Percentiles rank a stretch among this genome's conserved stretches.
Conservation (phyloP, 2,329 filamentous ascomycete genomes). For the Trichoderma sp. region DNA sequence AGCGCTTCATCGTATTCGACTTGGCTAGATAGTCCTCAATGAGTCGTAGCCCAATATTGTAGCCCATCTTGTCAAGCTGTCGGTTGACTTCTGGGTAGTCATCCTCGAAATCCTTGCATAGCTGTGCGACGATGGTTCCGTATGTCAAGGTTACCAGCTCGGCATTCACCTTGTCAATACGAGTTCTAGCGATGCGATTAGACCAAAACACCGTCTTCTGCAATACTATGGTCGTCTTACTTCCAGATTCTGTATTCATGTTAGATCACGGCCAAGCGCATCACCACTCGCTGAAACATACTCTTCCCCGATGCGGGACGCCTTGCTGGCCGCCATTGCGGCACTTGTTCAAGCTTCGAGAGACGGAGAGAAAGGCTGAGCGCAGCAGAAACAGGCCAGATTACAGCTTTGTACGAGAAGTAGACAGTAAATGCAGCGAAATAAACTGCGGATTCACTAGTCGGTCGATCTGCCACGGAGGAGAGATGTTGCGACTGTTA, state of each 20-base stretch:
- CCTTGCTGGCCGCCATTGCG: slow-evolving; percentile 59
- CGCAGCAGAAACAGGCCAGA: not conserved
- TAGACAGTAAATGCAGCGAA: not conserved
- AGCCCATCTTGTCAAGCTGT: slow-evolving; percentile 98
- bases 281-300: slow-evolving; percentile 38
- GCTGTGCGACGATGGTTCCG: slow-evolving; percentile 92
- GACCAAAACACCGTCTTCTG: slow-evolving; percentile 15
- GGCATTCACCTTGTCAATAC: slow-evolving; percentile 96
- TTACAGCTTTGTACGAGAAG: not conserved
- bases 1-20: slow-evolving; percentile 83
- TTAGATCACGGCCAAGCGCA: slow-evolving; percentile 27
- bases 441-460: not conserved
- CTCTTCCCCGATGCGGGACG: slow-evolving; percentile 62
- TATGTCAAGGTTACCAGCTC: slow-evolving; percentile 97
- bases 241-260: slow-evolving; percentile 76
- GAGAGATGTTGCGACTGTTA: not conserved
- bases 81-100: slow-evolving; percentile 96
- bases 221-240: slow-evolving; percentile 54
- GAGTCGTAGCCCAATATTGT: slow-evolving; percentile 92
- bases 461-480: not conserved
- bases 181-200: slow-evolving; percentile 61
- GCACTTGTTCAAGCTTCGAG: not conserved
- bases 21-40: slow-evolving; percentile 98
- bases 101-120: slow-evolving; percentile 93
- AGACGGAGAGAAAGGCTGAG: no score